Percentiles rank a stretch among this genome's conserved stretches.
Evolutionary conservation across 352 stramenopile genomes (phyloP).

Genomic region (Globisporangium viniferum): DNA sequence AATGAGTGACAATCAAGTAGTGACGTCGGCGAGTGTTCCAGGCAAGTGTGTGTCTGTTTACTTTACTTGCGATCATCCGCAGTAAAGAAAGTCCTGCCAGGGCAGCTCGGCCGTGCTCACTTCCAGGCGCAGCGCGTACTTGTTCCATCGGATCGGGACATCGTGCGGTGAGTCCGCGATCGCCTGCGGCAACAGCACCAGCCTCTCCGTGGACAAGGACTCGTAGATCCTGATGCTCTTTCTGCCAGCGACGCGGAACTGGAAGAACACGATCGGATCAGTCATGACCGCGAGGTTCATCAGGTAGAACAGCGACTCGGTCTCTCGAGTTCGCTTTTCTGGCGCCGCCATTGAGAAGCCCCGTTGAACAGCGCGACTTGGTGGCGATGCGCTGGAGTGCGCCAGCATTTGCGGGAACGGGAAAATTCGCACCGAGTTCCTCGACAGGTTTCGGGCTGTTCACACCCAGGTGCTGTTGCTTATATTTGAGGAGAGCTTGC

Average conservation of each 20-base stretch:
- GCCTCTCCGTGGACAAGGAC: neutral
- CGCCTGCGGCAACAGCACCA: conserved; percentile 5
- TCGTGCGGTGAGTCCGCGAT: neutral
- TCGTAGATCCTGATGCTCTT: conserved; percentile 1
- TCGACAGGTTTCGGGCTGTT: neutral
- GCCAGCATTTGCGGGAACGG: neutral
- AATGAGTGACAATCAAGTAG: neutral
- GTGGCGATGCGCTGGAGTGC: neutral
- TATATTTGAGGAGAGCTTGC: neutral
- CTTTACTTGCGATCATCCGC: neutral
- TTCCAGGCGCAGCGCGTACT: neutral
- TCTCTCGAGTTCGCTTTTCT: neutral
- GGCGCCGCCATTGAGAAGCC: neutral
- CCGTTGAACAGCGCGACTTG: neutral
- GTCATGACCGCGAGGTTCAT: conserved; percentile 17
- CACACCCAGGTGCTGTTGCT: neutral
- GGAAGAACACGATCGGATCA: conserved; percentile 10
- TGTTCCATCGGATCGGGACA: neutral
- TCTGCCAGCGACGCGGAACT: neutral
- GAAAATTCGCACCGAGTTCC: neutral
- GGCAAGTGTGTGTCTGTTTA: too few relatives aligned
- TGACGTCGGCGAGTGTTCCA: neutral
- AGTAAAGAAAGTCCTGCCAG: conserved; percentile 5
- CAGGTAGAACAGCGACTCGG: conserved; percentile 12
- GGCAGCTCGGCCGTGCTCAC: neutral